Evolutionary conservation across 2,329 filamentous ascomycete genomes (phyloP), one percentile per base, ranked within the genome.

Genomic region (Fusarium fujikuroi): DNA sequence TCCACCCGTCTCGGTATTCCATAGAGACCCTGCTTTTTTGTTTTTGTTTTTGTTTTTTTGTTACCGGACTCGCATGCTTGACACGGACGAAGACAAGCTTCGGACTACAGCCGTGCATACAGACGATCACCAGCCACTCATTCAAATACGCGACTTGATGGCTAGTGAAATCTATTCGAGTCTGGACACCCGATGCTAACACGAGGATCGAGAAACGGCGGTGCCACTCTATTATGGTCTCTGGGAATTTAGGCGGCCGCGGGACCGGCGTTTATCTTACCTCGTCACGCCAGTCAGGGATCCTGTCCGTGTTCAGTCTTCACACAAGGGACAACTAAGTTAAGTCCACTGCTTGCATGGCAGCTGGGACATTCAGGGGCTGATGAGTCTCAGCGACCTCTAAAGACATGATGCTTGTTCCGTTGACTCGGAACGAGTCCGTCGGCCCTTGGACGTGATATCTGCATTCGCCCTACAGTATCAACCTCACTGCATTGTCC

Each of bases 1-100:
- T 70, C 63, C 46, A 36, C 50, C 66, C 59, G 40, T 63, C 50
- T 68, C 53, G 66, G 70, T 71, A 72, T 56, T 68, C 57, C 66
- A 70, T 73, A 68, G 54, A 65, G 70, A 59, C 66, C 70, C 62
- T 68, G 58, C 44, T 67, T 54, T 67, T 73, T 30, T 30, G n/a
- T n/a, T n/a, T n/a, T n/a, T n/a, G n/a, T 30, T 10, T 30, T 46
- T 11, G 1, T 30, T 30, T 30, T 43, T 50, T 50, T 32, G 28
- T 58, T 30, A 34, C 59, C 28, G 56, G 54, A 65, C 44, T 42
- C 54, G 58, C 39, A 72, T 56, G 36, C 54, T 65, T 43, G 32
- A 72, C 44, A 60, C 49, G 37, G 25, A 37, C 43, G 34, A 50
- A 62, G 64, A 72, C 54, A 73, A 57, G 69, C 60, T 57, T 72